Base-by-base conservation (phyloP, 164 flowering plant species). In the Saururus chinensis region DNA sequence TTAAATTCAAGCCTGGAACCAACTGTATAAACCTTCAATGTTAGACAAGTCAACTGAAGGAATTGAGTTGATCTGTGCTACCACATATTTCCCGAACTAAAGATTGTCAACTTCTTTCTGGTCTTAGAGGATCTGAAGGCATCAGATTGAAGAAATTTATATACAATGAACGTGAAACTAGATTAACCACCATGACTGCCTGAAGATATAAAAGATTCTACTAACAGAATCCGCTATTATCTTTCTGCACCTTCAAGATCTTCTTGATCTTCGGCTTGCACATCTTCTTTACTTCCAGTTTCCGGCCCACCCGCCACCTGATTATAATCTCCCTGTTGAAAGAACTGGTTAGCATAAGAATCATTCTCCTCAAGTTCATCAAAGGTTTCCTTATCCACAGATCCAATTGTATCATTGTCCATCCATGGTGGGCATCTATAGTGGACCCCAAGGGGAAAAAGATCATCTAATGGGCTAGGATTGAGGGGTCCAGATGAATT, bases 191-290 rank as follows among this genome's bases (percentile, higher is more conserved):
- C 45, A n/a, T 17, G 45, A 7, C 23, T 1, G 17, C 21, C 37
- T 30, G 20, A 42, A 25, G 22, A 14, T 40, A 25, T 19, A 16
- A 23, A 30, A 30, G 40, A 26, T 19, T 42, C 52, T 14, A 22
- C 17, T 7, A 20, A 14, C 25, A 2, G 37, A 30, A 6, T 51
- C 21, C 7, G 8, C 5, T 7, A 62, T 75, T 63, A 79, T 78
- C 82, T 71, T 35, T 89, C 96, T n/a, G 79, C 88, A 60, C 80
- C 81, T 64, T 90, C 97, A n/a, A 84, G 82, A 48, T 92, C 96
- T 71, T 89, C 97, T 64, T 81, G 92, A 74, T 93, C 97, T 55
- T 89, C 96, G 62, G 86, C 63, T 42, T 65, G 93, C n/a, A 71
- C 60, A 57, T 87, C 96, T 55, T 89, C 97, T 71, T 84, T 84